Evolutionary conservation across 1,139 yeast species (phyloP).

Genomic region (Yamadazyma friedrichii): DNA sequence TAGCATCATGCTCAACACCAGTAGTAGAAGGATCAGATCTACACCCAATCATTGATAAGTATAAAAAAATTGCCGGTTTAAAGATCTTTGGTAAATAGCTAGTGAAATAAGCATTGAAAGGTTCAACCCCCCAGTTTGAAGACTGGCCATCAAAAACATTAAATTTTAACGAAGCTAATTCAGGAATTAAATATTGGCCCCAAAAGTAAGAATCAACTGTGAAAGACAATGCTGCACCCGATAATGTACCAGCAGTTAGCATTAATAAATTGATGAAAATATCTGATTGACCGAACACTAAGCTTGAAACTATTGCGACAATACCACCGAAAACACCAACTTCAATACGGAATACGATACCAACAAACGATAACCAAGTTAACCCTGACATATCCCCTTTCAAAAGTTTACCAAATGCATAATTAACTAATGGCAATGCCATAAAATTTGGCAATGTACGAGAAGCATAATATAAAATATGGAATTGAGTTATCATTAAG

Average conservation of each 20-base stretch:
- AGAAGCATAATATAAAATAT: conserved; percentile 70
- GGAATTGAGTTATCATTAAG: conserved; percentile 70
- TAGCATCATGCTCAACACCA: conserved; percentile 10
- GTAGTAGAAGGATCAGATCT: conserved; percentile 30
- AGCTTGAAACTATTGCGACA: conserved; percentile 43
- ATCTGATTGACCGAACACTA: conserved; percentile 43
- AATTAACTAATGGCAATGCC: conserved; percentile 71
- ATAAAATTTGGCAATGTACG: conserved; percentile 86
- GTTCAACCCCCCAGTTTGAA: conserved; percentile 81
- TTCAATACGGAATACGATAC: conserved; percentile 74
- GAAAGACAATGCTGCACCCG: conserved; percentile 53
- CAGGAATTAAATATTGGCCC: conserved; percentile 63
- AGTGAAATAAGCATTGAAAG: conserved; percentile 64
- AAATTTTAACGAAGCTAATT: conserved; percentile 65
- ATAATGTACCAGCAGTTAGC: conserved; percentile 50
- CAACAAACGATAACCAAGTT: conserved; percentile 57
- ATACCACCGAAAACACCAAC: conserved; percentile 54
- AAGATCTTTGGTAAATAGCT: conserved; percentile 41
- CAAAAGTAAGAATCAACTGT: conserved; percentile 77
- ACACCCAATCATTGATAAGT: conserved; percentile 45
- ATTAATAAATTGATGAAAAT: conserved; percentile 32
- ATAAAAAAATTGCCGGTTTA: conserved; percentile 62
- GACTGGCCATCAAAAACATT: conserved; percentile 76
- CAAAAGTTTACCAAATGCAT: conserved; percentile 52
- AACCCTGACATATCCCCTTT: conserved; percentile 55